Conservation (phyloP, 163 green algal species). For the Scenedesmus sp. region DNA sequence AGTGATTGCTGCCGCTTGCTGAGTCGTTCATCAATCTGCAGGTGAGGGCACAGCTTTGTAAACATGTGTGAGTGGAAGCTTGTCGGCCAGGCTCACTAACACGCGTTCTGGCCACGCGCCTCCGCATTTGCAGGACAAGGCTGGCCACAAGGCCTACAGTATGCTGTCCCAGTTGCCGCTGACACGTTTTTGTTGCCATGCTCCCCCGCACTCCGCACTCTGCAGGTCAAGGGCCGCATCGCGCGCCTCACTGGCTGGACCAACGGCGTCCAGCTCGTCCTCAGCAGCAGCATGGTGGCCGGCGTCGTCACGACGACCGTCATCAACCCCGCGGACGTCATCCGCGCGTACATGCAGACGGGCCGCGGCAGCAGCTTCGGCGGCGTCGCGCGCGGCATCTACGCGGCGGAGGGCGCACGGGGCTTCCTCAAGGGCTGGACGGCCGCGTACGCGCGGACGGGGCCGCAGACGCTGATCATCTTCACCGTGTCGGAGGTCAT, state of each 20-base stretch:
- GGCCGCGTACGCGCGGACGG: conserved; percentile 35
- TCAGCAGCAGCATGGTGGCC: conserved; percentile 50
- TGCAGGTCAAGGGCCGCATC: conserved; percentile 41
- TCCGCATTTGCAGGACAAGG: conserved; percentile 23
- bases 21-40: too few species aligned
- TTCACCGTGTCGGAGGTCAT: conserved; percentile 42
- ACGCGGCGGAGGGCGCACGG: background rate
- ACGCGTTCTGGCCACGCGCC: background rate
- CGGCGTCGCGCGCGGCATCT: conserved; percentile 15
- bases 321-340: conserved; percentile 47
- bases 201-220: background rate
- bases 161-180: background rate
- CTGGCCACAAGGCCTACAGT: background rate
- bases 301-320: conserved; percentile 46
- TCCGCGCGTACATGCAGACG: conserved; percentile 46
- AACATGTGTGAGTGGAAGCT: too few species aligned
- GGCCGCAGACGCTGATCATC: conserved; percentile 54
- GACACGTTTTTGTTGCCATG: background rate
- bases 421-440: conserved; percentile 52
- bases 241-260: background rate
- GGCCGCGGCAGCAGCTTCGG: conserved; percentile 23
- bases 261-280: conserved; percentile 5
- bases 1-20: too few species aligned
- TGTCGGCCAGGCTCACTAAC: too few species aligned
- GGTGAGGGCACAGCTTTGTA: too few species aligned